Percentiles rank a stretch among this genome's conserved stretches.
phyloP scores from a whole-genome alignment of 257 asterid genomes.

The Solanum verrucosum region DNA sequence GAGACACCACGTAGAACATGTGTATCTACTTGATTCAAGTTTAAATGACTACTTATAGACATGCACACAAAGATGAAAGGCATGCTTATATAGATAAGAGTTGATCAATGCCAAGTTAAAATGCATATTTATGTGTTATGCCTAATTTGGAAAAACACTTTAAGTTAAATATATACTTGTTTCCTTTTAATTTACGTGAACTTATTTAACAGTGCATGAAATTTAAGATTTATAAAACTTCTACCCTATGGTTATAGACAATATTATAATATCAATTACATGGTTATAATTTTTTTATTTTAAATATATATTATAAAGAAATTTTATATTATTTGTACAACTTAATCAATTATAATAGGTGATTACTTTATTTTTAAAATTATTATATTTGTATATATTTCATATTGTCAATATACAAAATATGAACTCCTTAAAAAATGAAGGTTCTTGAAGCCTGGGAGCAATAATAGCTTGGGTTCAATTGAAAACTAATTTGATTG shows the following conservation, averaged over 20 bases:
- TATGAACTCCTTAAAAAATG: neutral
- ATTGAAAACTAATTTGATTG: neutral
- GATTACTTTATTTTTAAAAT: neutral
- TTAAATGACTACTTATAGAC: too few relatives aligned
- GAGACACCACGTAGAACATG: too few relatives aligned
- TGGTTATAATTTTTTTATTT: neutral
- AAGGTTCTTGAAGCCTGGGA: neutral
- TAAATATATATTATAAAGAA: too few relatives aligned
- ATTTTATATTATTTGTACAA: neutral
- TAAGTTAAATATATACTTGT: neutral
- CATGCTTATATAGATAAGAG: too few relatives aligned
- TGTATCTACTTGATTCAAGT: too few relatives aligned
- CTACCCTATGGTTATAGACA: neutral
- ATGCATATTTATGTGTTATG: too few relatives aligned
- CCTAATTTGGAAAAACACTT: too few relatives aligned
- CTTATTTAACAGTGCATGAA: neutral
- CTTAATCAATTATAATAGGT: neutral
- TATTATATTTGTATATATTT: neutral
- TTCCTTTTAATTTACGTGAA: neutral
- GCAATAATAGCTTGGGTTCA: neutral
- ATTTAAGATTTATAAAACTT: neutral
- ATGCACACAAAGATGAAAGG: too few relatives aligned
- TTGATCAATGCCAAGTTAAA: too few relatives aligned
- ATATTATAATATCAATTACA: neutral
- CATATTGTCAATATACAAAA: neutral